Evolutionary conservation across 306 rosid species (phyloP).

Genomic region (Hippophae gyantsensis): DNA sequence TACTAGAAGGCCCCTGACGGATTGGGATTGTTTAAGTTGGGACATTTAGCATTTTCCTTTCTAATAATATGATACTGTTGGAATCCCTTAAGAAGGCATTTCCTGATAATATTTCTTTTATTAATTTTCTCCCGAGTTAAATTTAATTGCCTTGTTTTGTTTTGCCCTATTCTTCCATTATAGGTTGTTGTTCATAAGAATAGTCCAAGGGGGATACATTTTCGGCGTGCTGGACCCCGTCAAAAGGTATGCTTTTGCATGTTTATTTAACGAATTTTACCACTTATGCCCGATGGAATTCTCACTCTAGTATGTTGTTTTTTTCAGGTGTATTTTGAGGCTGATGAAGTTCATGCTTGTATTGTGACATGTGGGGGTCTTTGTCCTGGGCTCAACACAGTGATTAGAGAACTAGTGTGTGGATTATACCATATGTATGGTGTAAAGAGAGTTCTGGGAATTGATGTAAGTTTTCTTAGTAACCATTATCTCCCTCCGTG

Average conservation of each 20-base stretch:
- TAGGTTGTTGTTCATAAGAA: constrained; percentile 76
- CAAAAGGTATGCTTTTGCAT: constrained; percentile 43
- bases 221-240: constrained; percentile 97
- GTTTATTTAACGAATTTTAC: constrained; percentile 1
- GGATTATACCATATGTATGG: constrained; percentile 85
- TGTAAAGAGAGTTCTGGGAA: constrained; percentile 72
- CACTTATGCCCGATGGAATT: neutral
- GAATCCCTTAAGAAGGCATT: constrained; percentile 12
- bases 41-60: too few species aligned
- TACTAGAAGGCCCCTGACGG: too few species aligned
- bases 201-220: constrained; percentile 79
- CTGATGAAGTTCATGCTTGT: constrained; percentile 86
- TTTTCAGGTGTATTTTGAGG: constrained; percentile 60
- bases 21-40: too few species aligned
- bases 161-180: constrained; percentile 1
- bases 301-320: constrained; percentile 10
- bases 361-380: constrained; percentile 97
- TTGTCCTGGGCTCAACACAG: constrained; percentile 97
- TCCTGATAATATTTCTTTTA: neutral
- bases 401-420: constrained; percentile 86
- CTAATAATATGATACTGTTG: neutral
- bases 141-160: neutral
- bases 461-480: constrained; percentile 38
- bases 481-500: neutral
- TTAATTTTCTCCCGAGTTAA: neutral